A percentile compares a stretch with the other conserved stretches of the same genome.
Conservation (phyloP, 2,329 filamentous ascomycete species). For the Hypomyces perniciosus region DNA sequence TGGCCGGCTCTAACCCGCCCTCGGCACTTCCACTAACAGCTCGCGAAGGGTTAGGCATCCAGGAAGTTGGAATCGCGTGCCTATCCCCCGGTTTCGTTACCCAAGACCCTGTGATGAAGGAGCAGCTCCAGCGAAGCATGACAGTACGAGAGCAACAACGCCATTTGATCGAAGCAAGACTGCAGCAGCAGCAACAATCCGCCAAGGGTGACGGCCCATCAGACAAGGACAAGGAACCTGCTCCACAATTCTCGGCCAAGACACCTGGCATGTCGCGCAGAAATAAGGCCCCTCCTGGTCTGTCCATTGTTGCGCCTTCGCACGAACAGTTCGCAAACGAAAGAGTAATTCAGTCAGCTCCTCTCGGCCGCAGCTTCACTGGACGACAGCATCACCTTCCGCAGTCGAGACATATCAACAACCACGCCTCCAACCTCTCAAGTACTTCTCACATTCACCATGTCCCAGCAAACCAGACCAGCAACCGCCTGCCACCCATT, state of each 20-base stretch:
- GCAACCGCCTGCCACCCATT: constrained; percentile 87
- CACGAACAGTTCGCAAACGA: constrained; percentile 90
- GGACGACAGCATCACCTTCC: constrained; percentile 76
- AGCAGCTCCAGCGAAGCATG: constrained; percentile 89
- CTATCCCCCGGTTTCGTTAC: constrained; percentile 94
- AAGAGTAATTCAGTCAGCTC: constrained; percentile 93
- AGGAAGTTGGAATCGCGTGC: constrained; percentile 89
- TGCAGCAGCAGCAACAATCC: constrained; percentile 67
- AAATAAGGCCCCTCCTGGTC: constrained; percentile 76
- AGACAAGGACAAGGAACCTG: constrained; percentile 48
- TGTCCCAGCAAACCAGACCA: constrained; percentile 78
- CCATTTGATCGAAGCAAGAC: constrained; percentile 85
- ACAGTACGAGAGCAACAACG: constrained; percentile 90
- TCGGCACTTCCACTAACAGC: constrained; percentile 72
- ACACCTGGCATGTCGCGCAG: constrained; percentile 68
- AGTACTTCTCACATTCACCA: constrained; percentile 89
- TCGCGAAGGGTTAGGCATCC: constrained; percentile 73
- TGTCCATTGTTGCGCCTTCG: constrained; percentile 92
- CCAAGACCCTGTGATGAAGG: constrained; percentile 92
- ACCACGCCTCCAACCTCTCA: constrained; percentile 75
- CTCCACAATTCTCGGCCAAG: constrained; percentile 52
- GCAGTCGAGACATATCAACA: constrained; percentile 68
- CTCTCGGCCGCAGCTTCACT: constrained; percentile 90
- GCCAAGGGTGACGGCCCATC: constrained; percentile 65
- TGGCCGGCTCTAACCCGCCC: constrained; percentile 45